These are phyloP conservation scores for Tricholoma flavovirens DNA, from an alignment of 768 basidiomycete species.

Conservation along the genomic window DNA sequence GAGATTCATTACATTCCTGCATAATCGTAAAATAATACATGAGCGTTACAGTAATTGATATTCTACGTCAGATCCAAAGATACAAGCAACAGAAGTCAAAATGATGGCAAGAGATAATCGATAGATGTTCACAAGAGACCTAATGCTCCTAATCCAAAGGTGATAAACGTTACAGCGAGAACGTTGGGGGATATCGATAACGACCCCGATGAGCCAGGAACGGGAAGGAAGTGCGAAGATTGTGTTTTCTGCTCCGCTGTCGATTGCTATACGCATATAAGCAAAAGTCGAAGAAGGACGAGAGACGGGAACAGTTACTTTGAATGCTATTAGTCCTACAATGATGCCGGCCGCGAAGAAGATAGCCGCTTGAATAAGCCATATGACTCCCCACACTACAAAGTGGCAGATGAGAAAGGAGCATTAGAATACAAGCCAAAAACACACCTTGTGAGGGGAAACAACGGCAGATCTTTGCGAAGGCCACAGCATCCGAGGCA, in stretches of 20 bases:
- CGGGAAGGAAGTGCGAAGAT: conserved; percentile 50
- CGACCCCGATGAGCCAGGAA: conserved; percentile 44
- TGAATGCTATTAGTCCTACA: conserved; percentile 77
- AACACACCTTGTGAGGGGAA: conserved; percentile 68
- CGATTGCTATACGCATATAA: conserved; percentile 41
- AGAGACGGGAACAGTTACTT: conserved; percentile 38
- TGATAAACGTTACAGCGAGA: conserved; percentile 14
- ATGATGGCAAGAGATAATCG: neutral
- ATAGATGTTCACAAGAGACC: neutral
- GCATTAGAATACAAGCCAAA: neutral
- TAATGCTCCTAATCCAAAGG: conserved; percentile 11
- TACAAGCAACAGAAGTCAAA: neutral
- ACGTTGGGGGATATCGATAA: conserved; percentile 21
- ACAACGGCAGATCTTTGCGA: conserved; percentile 81
- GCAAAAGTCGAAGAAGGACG: neutral
- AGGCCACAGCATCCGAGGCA: conserved; percentile 81
- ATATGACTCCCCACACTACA: conserved; percentile 83
- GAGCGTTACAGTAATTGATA: neutral
- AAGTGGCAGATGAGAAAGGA: neutral
- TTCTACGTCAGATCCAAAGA: neutral
- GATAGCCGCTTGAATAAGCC: conserved; percentile 68
- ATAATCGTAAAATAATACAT: neutral
- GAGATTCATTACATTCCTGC: neutral
- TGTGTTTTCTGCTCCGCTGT: conserved; percentile 30
- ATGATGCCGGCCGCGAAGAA: conserved; percentile 76